Evolutionary conservation across 495 filamentous ascomycete species (phyloP).

Genomic region (Penicillium alfredii): DNA sequence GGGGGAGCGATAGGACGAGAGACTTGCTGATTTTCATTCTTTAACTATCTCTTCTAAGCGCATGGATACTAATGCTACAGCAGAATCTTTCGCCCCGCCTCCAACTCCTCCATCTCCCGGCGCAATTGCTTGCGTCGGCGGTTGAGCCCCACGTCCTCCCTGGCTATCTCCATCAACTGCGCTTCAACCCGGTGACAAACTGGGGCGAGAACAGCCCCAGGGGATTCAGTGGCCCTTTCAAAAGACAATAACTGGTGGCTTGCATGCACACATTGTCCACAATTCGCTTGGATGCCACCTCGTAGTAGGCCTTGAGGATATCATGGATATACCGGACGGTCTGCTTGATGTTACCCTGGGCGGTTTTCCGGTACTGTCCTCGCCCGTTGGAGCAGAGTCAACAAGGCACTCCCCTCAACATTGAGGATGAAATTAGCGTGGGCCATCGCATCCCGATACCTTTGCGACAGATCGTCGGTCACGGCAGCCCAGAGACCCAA

Average conservation of each 20-base stretch:
- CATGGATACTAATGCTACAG: slow-evolving; percentile 1
- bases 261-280: slow-evolving; percentile 50
- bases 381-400: slow-evolving; percentile 43
- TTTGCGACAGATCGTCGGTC: slow-evolving; percentile 34
- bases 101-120: slow-evolving; percentile 25
- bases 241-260: slow-evolving; percentile 28
- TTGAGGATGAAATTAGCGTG: slow-evolving; percentile 43
- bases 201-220: slow-evolving; percentile 29
- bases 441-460: slow-evolving; percentile 40
- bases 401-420: slow-evolving; percentile 41
- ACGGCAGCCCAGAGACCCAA: slow-evolving; percentile 35
- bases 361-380: not conserved
- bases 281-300: slow-evolving; percentile 50
- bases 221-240: slow-evolving; percentile 28
- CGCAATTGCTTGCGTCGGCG: slow-evolving; percentile 29
- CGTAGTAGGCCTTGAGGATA: slow-evolving; percentile 54
- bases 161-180: slow-evolving; percentile 40
- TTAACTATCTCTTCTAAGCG: slow-evolving; percentile 1
- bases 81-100: slow-evolving; percentile 1
- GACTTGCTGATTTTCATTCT: not conserved
- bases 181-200: slow-evolving; percentile 32
- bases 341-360: slow-evolving; percentile 38
- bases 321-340: slow-evolving; percentile 51
- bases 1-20: slow-evolving; percentile 6
- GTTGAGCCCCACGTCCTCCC: slow-evolving; percentile 32